Conservation (phyloP, 306 rosid species). For the Biancaea sappan region DNA sequence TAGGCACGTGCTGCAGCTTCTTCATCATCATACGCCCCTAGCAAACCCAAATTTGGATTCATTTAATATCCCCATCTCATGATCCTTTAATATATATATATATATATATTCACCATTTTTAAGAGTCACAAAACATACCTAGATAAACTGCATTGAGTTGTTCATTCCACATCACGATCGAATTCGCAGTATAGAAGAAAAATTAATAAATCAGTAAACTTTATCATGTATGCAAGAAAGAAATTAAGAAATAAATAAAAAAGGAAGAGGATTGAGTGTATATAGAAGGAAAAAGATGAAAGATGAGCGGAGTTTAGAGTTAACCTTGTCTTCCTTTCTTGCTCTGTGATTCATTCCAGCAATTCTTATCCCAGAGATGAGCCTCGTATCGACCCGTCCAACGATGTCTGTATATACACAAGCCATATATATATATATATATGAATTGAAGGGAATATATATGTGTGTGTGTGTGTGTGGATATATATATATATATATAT, state of each 20-base stretch:
- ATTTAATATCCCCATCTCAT: neutral
- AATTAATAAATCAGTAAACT: neutral
- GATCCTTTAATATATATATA: too few species aligned
- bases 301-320: neutral
- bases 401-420: constrained; percentile 70
- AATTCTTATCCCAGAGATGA: constrained; percentile 96
- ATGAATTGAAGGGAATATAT: neutral
- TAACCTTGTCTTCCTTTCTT: constrained; percentile 98
- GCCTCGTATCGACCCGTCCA: constrained; percentile 98
- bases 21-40: constrained; percentile 95
- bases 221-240: too few species aligned
- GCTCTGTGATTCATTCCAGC: constrained; percentile 87
- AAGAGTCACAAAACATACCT: constrained; percentile 49
- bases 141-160: constrained; percentile 71
- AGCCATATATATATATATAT: neutral
- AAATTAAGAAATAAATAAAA: neutral
- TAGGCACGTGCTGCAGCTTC: constrained; percentile 97
- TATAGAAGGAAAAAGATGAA: too few species aligned
- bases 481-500: neutral
- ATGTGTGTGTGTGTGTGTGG: too few species aligned
- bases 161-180: constrained; percentile 34
- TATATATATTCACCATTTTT: neutral
- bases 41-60: constrained; percentile 32
- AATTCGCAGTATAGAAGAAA: neutral
- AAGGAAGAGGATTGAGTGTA: neutral